These are phyloP conservation scores for Marchantia paleacea DNA, from an alignment of 225 moss, liverwort and hornwort species.

Conservation along the genomic window DNA sequence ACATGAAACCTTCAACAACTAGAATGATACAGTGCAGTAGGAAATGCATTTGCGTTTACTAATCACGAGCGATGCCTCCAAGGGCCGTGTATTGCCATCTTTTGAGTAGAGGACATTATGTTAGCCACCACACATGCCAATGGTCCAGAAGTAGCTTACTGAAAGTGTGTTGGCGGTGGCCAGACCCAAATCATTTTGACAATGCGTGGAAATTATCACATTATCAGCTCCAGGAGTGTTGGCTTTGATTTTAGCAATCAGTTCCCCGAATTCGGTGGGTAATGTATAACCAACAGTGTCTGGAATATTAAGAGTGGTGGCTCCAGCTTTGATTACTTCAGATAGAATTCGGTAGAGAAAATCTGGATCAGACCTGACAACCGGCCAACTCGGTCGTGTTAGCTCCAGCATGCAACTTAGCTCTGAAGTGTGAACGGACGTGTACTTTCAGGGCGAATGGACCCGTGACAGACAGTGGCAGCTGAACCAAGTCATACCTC, in stretches of 20 bases:
- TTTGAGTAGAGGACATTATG: background rate
- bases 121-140: background rate
- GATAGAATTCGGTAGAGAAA: slow-evolving; percentile 78
- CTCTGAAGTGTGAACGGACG: background rate
- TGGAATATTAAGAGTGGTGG: slow-evolving; percentile 93
- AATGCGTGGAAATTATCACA: slow-evolving; percentile 89
- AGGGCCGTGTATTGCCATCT: background rate
- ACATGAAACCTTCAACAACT: background rate
- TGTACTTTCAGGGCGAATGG: background rate
- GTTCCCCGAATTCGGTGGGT: slow-evolving; percentile 71
- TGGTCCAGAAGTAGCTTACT: slow-evolving; percentile 21
- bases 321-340: slow-evolving; percentile 92
- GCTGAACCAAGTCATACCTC: slow-evolving; percentile 25
- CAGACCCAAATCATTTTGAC: slow-evolving; percentile 91
- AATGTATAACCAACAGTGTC: slow-evolving; percentile 85
- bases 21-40: background rate
- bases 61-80: background rate
- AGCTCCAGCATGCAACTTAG: background rate
- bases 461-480: background rate
- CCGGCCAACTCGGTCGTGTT: background rate
- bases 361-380: slow-evolving; percentile 66
- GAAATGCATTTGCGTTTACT: background rate
- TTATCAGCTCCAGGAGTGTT: slow-evolving; percentile 88
- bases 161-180: slow-evolving; percentile 92
- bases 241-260: slow-evolving; percentile 70